phyloP scores from a whole-genome alignment of 768 basidiomycete genomes.

The Amanita rimosa region DNA sequence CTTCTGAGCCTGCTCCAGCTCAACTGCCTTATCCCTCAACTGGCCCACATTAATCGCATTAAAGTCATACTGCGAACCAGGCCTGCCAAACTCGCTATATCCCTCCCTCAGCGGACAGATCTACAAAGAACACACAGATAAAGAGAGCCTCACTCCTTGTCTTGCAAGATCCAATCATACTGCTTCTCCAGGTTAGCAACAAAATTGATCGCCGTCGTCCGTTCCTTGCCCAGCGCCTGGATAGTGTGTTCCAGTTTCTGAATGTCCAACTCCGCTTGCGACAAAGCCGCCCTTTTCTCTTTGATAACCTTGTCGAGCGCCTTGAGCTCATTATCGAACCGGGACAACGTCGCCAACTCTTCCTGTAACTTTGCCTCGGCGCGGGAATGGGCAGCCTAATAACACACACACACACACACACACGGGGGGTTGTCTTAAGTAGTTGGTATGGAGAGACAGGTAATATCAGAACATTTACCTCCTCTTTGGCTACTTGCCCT shows the following conservation, averaged over 20 bases:
- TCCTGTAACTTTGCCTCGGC: constrained; percentile 68
- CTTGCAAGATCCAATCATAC: constrained; percentile 82
- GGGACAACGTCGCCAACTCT: constrained; percentile 78
- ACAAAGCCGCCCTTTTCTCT: constrained; percentile 61
- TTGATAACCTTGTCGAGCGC: constrained; percentile 77
- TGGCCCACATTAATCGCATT: constrained; percentile 43
- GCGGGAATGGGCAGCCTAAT: constrained; percentile 45
- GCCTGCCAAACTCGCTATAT: constrained; percentile 74
- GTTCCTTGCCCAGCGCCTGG: constrained; percentile 52
- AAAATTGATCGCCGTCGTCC: constrained; percentile 34
- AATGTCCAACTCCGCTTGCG: constrained; percentile 53
- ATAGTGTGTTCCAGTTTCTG: constrained; percentile 66
- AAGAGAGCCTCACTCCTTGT: constrained; percentile 57
- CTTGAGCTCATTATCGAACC: constrained; percentile 83
- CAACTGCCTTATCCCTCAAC: constrained; percentile 52
- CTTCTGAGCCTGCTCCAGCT: constrained; percentile 69
- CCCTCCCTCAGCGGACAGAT: neutral
- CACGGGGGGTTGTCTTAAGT: too few relatives aligned
- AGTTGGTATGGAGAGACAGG: too few relatives aligned
- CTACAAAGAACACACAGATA: neutral
- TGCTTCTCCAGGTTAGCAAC: constrained; percentile 67
- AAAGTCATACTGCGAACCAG: constrained; percentile 79
- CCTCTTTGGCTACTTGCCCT: constrained; percentile 30
- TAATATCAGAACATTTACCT: constrained; percentile 28
- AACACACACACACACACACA: too few relatives aligned